These are phyloP conservation scores for Marasmius fiardii DNA, from an alignment of 1,284 basidiomycete species.

Conservation along the genomic window DNA sequence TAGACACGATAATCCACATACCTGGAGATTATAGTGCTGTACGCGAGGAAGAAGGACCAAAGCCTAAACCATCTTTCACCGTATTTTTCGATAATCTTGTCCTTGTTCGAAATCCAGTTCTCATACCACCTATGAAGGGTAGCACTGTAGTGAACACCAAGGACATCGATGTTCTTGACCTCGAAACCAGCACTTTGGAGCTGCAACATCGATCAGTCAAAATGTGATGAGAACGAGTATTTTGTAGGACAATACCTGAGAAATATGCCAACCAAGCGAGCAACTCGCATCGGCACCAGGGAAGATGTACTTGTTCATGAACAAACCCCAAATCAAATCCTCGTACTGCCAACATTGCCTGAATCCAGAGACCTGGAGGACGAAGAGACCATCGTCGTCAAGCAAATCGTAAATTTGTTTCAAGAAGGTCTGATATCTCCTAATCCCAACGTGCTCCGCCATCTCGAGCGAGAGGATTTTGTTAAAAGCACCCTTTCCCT, in stretches of 20 bases:
- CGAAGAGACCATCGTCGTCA: slow-evolving; percentile 92
- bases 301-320: slow-evolving; percentile 98
- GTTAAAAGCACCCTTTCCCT: slow-evolving; percentile 75
- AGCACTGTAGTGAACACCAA: slow-evolving; percentile 96
- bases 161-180: slow-evolving; percentile 93
- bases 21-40: slow-evolving; percentile 69
- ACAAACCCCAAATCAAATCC: slow-evolving; percentile 94
- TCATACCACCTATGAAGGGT: slow-evolving; percentile 95
- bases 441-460: slow-evolving; percentile 98
- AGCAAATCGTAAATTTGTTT: slow-evolving; percentile 91
- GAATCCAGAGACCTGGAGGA: slow-evolving; percentile 95
- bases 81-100: slow-evolving; percentile 85
- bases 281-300: slow-evolving; percentile 96
- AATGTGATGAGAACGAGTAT: not conserved
- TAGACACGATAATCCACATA: slow-evolving; percentile 25
- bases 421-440: slow-evolving; percentile 89
- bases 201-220: slow-evolving; percentile 31
- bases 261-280: slow-evolving; percentile 94
- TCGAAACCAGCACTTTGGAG: slow-evolving; percentile 94
- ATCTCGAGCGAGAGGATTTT: slow-evolving; percentile 98
- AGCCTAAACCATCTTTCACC: slow-evolving; percentile 90
- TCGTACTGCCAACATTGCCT: slow-evolving; percentile 96
- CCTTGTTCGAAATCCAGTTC: slow-evolving; percentile 92
- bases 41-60: slow-evolving; percentile 91
- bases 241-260: slow-evolving; percentile 29